Conservation (phyloP, 1,284 basidiomycete genomes). For the Stereum hirsutum region DNA sequence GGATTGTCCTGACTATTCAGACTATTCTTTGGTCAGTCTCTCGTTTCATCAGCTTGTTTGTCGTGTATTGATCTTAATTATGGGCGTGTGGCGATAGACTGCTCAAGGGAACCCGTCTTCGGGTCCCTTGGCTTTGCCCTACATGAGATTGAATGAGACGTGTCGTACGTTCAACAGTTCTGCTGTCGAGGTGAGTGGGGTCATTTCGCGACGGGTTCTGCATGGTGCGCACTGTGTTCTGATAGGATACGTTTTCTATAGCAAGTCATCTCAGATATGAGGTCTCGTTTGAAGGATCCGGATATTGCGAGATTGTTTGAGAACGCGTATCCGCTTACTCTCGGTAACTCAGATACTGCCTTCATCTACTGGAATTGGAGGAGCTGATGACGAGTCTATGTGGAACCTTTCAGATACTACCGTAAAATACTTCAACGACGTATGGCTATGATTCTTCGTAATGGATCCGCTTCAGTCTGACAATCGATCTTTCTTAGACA, state of each 20-base stretch:
- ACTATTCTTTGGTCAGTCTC: constrained; percentile 46
- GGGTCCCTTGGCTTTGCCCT: constrained; percentile 57
- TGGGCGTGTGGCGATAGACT: constrained; percentile 19
- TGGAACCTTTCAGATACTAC: constrained; percentile 46
- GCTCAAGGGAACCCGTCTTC: constrained; percentile 50
- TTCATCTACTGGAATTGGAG: neutral
- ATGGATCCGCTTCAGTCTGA: constrained; percentile 4
- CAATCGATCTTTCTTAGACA: constrained; percentile 21
- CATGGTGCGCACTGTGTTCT: neutral
- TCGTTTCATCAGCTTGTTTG: neutral
- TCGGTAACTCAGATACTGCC: constrained; percentile 33
- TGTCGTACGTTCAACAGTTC: constrained; percentile 69
- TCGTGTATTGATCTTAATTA: too few species aligned
- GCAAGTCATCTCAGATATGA: constrained; percentile 67
- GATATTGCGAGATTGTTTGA: constrained; percentile 69
- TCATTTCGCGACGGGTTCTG: neutral
- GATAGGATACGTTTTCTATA: too few species aligned
- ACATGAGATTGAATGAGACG: constrained; percentile 55
- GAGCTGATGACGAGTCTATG: neutral
- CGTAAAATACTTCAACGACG: constrained; percentile 60
- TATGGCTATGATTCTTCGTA: constrained; percentile 16
- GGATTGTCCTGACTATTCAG: constrained; percentile 55
- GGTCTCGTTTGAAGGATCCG: constrained; percentile 56
- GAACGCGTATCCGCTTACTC: constrained; percentile 70
- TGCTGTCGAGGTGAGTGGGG: constrained; percentile 48